phyloP scores from a whole-genome alignment of 768 basidiomycete species.

The Coprinellus micaceus region DNA sequence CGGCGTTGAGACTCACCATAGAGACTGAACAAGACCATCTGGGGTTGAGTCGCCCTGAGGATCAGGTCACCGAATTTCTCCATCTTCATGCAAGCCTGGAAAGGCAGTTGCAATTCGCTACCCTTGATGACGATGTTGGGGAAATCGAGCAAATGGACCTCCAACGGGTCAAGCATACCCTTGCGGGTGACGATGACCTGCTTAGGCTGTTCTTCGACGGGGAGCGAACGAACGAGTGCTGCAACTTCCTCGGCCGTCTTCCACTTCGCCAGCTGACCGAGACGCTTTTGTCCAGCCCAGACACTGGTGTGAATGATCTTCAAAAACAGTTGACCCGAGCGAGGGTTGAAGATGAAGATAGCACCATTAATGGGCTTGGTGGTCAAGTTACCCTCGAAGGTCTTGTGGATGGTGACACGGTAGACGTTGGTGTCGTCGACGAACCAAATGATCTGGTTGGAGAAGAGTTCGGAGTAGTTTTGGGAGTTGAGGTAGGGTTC shows the following conservation, averaged over 20 bases:
- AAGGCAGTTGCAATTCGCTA: conserved; percentile 94
- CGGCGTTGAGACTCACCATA: conserved; percentile 53
- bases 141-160: conserved; percentile 99
- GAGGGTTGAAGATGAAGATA: conserved; percentile 99
- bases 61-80: conserved; percentile 99
- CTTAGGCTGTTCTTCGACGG: conserved; percentile 99
- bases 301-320: conserved; percentile 99
- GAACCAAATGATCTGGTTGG: conserved; percentile 99
- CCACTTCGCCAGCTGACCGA: conserved; percentile 99
- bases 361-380: conserved; percentile 99
- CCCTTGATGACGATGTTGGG: conserved; percentile 99
- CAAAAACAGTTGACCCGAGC: conserved; percentile 95
- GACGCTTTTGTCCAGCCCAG: conserved; percentile 99
- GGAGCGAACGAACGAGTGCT: conserved; percentile 91
- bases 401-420: conserved; percentile 98
- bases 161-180: conserved; percentile 98
- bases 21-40: conserved; percentile 98
- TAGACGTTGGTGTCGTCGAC: conserved; percentile 99
- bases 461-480: conserved; percentile 95
- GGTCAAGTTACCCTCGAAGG: conserved; percentile 99
- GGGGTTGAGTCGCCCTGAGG: conserved; percentile 93
- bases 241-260: conserved; percentile 99
- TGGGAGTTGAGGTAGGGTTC: conserved; percentile 99
- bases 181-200: conserved; percentile 99
- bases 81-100: conserved; percentile 99